Percentiles rank a stretch among this genome's conserved stretches.
phyloP scores from a whole-genome alignment of 805 yeast genomes.

The Starmerella scarabaei region DNA sequence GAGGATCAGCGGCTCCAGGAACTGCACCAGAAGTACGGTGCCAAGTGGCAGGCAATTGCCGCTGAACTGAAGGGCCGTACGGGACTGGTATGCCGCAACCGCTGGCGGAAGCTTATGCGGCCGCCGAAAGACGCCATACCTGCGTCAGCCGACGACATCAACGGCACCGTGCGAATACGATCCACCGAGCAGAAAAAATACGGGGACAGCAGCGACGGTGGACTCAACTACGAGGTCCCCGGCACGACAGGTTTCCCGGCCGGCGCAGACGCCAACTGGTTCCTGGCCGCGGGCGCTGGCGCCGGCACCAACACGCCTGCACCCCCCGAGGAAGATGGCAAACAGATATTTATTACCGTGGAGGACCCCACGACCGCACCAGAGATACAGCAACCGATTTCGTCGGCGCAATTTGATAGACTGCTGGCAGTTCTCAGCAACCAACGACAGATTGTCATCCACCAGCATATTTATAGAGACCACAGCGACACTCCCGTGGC shows the following conservation, averaged over 20 bases:
- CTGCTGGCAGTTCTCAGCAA: conserved; percentile 3
- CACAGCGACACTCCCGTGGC: background rate
- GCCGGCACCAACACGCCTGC: background rate
- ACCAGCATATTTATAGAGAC: conserved; percentile 61
- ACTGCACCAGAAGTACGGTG: conserved; percentile 59
- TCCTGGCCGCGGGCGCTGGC: conserved; percentile 2
- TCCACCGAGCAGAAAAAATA: background rate
- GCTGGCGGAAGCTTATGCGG: conserved; percentile 77
- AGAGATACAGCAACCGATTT: too few species aligned
- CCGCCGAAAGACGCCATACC: conserved; percentile 22
- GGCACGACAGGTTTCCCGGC: conserved; percentile 18
- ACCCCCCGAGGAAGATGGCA: background rate
- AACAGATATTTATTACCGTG: conserved; percentile 11
- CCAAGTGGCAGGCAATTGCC: conserved; percentile 80
- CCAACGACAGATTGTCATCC: conserved; percentile 42
- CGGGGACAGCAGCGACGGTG: background rate
- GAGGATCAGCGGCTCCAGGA: conserved; percentile 64
- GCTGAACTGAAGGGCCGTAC: conserved; percentile 64
- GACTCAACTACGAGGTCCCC: conserved; percentile 11
- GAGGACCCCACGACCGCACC: conserved; percentile 6
- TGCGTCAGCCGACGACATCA: background rate
- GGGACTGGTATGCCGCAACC: conserved; percentile 75
- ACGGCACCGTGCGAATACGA: background rate
- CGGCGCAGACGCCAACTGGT: conserved; percentile 18
- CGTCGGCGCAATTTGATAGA: too few species aligned